phyloP scores from a whole-genome alignment of 345 rosid species.

The Sisymbrium irio region DNA sequence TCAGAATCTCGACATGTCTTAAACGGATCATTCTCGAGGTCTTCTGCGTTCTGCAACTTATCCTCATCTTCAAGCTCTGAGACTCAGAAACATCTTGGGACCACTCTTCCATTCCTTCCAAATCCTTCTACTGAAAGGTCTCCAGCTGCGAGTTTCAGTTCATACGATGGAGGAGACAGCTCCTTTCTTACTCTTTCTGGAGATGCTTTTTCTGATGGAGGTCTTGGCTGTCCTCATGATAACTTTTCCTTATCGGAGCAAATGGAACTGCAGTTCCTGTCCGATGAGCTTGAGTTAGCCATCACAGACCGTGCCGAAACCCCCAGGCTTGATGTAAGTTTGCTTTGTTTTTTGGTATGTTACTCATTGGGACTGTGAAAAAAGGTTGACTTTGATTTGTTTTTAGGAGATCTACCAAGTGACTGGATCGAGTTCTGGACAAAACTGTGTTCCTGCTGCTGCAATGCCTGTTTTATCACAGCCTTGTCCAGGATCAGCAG shows the following conservation, averaged over 20 bases:
- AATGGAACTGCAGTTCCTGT: constrained; percentile 74
- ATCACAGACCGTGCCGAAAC: constrained; percentile 74
- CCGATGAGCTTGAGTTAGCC: constrained; percentile 80
- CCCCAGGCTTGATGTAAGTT: constrained; percentile 81
- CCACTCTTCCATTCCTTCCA: no score
- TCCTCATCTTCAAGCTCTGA: constrained; percentile 79
- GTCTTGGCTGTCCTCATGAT: constrained; percentile 43
- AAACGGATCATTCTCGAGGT: constrained; percentile 34
- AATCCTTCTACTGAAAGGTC: constrained; percentile 40
- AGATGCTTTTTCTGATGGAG: constrained; percentile 51
- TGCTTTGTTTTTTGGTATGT: not conserved
- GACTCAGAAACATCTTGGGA: constrained; percentile 28
- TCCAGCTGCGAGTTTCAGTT: constrained; percentile 44
- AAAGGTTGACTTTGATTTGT: not conserved
- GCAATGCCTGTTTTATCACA: constrained; percentile 41
- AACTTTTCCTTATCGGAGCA: constrained; percentile 52
- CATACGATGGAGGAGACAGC: constrained; percentile 44
- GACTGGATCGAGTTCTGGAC: constrained; percentile 31
- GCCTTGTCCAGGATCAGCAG: constrained; percentile 42
- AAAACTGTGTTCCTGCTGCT: constrained; percentile 27
- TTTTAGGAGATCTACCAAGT: constrained; percentile 64
- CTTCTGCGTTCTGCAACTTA: constrained; percentile 70
- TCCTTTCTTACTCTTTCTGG: constrained; percentile 50
- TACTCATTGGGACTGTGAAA: no score
- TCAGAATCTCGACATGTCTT: no score